phyloP scores from a whole-genome alignment of 2,329 filamentous ascomycete species.

The Coleophoma cylindrospora region DNA sequence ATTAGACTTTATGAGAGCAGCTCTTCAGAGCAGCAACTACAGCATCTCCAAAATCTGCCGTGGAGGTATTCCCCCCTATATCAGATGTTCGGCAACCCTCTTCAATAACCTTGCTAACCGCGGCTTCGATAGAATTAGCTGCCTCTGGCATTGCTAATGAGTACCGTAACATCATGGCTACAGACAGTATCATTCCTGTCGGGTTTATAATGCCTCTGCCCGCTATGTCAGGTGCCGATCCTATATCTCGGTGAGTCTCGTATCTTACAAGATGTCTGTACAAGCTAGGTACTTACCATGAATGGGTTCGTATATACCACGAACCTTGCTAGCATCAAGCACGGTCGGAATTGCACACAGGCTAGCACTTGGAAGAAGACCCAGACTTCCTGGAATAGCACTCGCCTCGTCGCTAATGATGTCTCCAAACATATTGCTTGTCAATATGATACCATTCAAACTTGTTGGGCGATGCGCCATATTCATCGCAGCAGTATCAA shows the following conservation, averaged over 20 bases:
- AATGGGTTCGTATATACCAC: conserved; percentile 2
- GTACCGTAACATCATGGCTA: conserved; percentile 2
- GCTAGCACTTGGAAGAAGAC: conserved; percentile 1
- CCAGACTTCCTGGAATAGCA: conserved; percentile 1
- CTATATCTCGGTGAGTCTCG: neutral
- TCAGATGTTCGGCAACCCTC: conserved; percentile 1
- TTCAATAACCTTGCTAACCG: conserved; percentile 2
- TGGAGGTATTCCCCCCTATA: conserved; percentile 1
- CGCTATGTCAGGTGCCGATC: neutral
- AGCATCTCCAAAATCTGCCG: conserved; percentile 2
- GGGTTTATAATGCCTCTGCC: conserved; percentile 7
- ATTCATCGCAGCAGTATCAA: conserved; percentile 1
- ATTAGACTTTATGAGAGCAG: neutral
- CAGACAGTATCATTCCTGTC: conserved; percentile 1
- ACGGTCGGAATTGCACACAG: neutral
- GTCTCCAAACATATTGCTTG: conserved; percentile 2
- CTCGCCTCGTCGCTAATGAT: conserved; percentile 1
- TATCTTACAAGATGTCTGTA: neutral
- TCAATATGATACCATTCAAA: conserved; percentile 1
- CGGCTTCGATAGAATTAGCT: neutral
- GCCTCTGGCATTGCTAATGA: neutral
- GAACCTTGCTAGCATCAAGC: neutral
- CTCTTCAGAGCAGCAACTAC: conserved; percentile 3
- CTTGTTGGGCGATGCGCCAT: neutral
- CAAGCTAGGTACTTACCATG: neutral